A percentile compares a stretch with the other conserved stretches of the same genome.
These are phyloP conservation scores for Diaporthe amygdali DNA, from an alignment of 2,329 filamentous ascomycete genomes.

Conservation along the genomic window DNA sequence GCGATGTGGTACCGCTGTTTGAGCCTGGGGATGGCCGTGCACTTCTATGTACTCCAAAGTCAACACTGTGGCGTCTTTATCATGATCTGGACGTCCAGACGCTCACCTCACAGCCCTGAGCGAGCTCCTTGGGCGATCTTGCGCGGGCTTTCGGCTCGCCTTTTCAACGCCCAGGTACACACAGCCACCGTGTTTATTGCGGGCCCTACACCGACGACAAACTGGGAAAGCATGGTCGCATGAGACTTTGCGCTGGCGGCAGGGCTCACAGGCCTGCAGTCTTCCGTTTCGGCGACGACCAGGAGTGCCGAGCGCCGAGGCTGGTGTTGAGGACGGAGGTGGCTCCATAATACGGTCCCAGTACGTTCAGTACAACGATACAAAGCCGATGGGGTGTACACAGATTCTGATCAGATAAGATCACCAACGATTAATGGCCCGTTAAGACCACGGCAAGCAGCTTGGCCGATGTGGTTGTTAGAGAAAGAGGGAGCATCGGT, in stretches of 20 bases:
- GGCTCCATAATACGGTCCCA: neutral
- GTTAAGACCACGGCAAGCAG: neutral
- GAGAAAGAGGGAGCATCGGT: neutral
- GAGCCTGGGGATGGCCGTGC: neutral
- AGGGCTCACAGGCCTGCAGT: slow-evolving; percentile 39
- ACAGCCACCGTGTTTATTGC: slow-evolving; percentile 38
- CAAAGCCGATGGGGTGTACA: neutral
- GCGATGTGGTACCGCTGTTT: neutral
- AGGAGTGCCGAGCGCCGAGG: slow-evolving; percentile 18
- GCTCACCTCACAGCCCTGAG: neutral
- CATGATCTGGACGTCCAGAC: neutral
- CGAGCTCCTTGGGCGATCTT: neutral
- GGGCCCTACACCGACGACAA: slow-evolving; percentile 44
- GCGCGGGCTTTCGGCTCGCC: slow-evolving; percentile 24
- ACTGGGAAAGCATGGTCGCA: slow-evolving; percentile 48
- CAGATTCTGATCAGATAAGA: neutral
- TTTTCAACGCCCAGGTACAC: slow-evolving; percentile 36
- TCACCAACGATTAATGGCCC: neutral
- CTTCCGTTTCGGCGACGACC: slow-evolving; percentile 28
- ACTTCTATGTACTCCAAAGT: neutral
- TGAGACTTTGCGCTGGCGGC: slow-evolving; percentile 47
- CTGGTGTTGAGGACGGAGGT: neutral
- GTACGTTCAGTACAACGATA: neutral
- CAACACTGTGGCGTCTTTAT: neutral
- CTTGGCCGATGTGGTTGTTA: neutral